These are phyloP conservation scores for Euphorbia peplus DNA, from an alignment of 345 rosid species.

Conservation along the genomic window DNA sequence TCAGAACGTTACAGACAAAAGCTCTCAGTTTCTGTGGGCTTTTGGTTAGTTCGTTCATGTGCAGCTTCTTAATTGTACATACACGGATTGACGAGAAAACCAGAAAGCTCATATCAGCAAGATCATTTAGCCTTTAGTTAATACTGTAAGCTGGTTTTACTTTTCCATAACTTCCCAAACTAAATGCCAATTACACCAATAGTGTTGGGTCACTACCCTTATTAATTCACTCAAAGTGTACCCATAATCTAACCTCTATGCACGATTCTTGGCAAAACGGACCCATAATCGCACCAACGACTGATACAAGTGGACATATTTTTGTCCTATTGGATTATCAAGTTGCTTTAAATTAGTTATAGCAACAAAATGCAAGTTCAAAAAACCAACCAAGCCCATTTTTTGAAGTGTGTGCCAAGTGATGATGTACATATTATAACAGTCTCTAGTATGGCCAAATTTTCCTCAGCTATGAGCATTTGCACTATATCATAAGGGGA, in stretches of 20 bases:
- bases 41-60: slow-evolving; percentile 1
- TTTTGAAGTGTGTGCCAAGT: slow-evolving; percentile 8
- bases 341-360: neutral
- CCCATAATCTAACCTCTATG: neutral
- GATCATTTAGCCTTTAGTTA: neutral
- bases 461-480: neutral
- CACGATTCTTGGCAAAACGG: neutral
- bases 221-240: neutral
- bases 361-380: neutral
- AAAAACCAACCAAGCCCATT: neutral
- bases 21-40: neutral
- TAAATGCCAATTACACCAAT: no score
- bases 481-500: slow-evolving; percentile 19
- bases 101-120: neutral
- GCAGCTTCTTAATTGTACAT: neutral
- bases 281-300: neutral
- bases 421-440: neutral
- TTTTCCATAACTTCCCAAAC: neutral
- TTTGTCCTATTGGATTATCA: neutral
- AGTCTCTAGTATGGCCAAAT: neutral
- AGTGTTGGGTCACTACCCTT: neutral
- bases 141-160: neutral
- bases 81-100: neutral
- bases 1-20: neutral
- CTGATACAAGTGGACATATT: neutral